A percentile compares a stretch with the other conserved stretches of the same genome.
Evolutionary conservation across 345 rosid genomes (phyloP).

Genomic region (Gossypium bickii): DNA sequence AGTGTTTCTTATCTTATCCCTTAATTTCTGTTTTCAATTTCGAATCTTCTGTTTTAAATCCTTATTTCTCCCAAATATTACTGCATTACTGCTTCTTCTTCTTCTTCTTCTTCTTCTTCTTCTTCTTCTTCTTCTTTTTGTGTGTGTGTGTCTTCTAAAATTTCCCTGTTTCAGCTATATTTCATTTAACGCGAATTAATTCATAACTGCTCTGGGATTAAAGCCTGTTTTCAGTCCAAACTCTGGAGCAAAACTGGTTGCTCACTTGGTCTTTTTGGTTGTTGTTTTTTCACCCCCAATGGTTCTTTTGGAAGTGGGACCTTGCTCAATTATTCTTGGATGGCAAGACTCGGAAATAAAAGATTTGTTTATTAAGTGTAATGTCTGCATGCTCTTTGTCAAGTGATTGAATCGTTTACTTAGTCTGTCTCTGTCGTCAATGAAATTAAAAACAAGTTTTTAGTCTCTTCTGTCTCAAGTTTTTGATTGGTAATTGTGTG

Average conservation of each 20-base stretch:
- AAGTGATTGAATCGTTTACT: neutral
- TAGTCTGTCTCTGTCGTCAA: neutral
- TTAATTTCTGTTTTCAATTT: neutral
- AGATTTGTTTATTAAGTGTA: neutral
- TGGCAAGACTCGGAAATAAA: neutral
- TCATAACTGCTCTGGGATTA: neutral
- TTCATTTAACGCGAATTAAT: neutral
- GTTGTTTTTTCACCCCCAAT: neutral
- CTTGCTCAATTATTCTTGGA: neutral
- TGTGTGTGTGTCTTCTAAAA: neutral
- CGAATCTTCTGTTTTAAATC: neutral
- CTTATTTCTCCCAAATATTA: neutral
- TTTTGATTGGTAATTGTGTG: neutral
- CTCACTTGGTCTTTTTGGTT: neutral
- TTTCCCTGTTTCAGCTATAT: neutral
- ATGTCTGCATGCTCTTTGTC: neutral
- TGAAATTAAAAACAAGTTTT: neutral
- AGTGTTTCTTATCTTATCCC: slow-evolving; percentile 20
- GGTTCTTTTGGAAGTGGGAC: slow-evolving; percentile 19
- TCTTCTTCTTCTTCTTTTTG: neutral
- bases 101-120: too few relatives aligned
- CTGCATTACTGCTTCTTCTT: neutral
- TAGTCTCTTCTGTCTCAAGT: neutral
- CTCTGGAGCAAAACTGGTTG: neutral
- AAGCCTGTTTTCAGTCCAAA: neutral